Base-by-base conservation (phyloP, 2,329 filamentous ascomycete species). In the Emmonsiellopsis sp. region DNA sequence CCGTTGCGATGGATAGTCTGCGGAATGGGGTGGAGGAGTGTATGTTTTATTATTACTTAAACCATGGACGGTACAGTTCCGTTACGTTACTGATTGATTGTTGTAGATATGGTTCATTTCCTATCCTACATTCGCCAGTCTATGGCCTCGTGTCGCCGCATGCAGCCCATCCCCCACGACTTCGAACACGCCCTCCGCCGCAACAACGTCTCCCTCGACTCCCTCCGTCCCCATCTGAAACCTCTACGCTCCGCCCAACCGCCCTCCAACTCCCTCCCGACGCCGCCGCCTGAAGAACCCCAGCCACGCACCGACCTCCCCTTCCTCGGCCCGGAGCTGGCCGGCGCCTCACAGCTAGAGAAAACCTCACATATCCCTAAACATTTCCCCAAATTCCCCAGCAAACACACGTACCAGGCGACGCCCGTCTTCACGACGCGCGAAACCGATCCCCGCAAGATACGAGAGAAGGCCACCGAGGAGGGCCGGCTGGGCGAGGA, bases 401-500 rank as follows among this genome's bases (percentile, higher is more conserved):
- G 81, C 49, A 78, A 76, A 62, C 83, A 86, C 64, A 83, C 83
- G 1, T 86, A 82, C 69, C 77, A 77, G 58, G 68, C 77, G 31
- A 84, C 82, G 1, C 72, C 80, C 0, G 78, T 84, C 3, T 83
- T 76, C 56, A 76, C 78, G 1, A 67, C 77, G 40, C 75, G 82
- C 55, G 81, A 84, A 57, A 77, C 72, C 36, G 82, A 85, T 58
- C 76, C 81, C 2, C 72, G 80, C 39, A 77, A 74, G 57, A 79
- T 84, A 46, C 70, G 81, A 39, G 83, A 86, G 62, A 75, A 77
- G 54, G 82, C 82, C 4, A 84, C 82, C 3, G 77, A 84, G 61
- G 83, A 86, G 63, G 82, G 82, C 11, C 76, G 84, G 45, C 66
- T 83, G 55, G 83, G 82, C 6, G 83, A 86, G 64, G 79, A 84